These are phyloP conservation scores for Gilbertella persicaria DNA, from an alignment of 371 early-diverging fungal species.

Conservation along the genomic window DNA sequence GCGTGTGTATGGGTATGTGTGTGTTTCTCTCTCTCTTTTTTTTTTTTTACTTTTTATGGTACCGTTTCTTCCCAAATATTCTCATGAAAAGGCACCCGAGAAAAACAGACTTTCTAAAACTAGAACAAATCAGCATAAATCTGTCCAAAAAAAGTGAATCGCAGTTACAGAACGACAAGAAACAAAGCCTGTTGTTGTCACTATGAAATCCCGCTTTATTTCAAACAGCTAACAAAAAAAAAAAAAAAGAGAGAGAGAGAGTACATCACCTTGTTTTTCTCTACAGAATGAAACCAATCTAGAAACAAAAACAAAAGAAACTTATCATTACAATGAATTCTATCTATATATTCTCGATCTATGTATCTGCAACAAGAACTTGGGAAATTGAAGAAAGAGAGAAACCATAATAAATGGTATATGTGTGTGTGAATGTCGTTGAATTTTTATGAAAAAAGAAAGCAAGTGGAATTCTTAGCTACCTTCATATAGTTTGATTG, in stretches of 20 bases:
- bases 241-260: no score
- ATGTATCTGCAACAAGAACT: no score
- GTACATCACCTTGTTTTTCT: no score
- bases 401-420: no score
- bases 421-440: background rate
- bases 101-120: background rate
- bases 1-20: no score
- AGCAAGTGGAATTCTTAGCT: background rate
- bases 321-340: no score
- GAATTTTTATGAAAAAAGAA: background rate
- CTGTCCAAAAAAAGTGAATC: background rate
- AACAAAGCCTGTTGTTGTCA: background rate
- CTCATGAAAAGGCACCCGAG: constrained; percentile 3
- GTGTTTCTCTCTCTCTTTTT: background rate
- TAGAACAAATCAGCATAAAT: background rate
- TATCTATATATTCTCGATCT: no score
- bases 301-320: background rate
- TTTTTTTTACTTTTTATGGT: background rate
- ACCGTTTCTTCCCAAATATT: constrained; percentile 13
- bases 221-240: background rate
- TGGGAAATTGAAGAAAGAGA: no score
- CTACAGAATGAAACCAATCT: no score
- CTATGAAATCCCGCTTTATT: no score
- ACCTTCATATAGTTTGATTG: constrained; percentile 3
- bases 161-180: background rate